Conservation (phyloP, 257 asterid genomes). For the Petrea volubilis region DNA sequence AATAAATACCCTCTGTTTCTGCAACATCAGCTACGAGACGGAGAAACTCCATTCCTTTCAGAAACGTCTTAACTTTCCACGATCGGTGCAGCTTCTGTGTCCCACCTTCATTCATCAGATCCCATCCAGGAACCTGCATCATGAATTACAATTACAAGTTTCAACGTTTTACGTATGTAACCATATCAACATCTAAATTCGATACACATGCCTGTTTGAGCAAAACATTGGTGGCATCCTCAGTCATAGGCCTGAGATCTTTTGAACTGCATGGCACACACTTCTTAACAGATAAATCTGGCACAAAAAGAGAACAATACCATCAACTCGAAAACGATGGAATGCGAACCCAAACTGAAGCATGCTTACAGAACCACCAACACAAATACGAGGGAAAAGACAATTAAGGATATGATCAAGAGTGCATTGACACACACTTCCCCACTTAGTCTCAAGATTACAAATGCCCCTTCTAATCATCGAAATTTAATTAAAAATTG, state of each 20-base stretch:
- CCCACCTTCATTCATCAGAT: slow-evolving; percentile 67
- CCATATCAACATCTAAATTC: not conserved
- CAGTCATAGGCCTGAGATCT: slow-evolving; percentile 64
- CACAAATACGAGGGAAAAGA: not conserved
- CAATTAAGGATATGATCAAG: too few relatives aligned
- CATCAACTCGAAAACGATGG: not conserved
- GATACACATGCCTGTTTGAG: slow-evolving; percentile 39
- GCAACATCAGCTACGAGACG: slow-evolving; percentile 81
- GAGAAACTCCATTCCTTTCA: slow-evolving; percentile 85
- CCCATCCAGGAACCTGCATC: slow-evolving; percentile 84
- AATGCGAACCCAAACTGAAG: not conserved
- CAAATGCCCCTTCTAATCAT: too few relatives aligned
- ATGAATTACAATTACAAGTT: not conserved
- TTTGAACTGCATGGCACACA: slow-evolving; percentile 73
- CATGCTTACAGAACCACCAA: slow-evolving; percentile 3
- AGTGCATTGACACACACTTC: too few relatives aligned
- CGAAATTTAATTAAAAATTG: too few relatives aligned
- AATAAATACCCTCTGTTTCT: slow-evolving; percentile 76
- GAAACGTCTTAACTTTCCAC: slow-evolving; percentile 89
- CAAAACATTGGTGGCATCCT: slow-evolving; percentile 54
- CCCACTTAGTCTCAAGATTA: too few relatives aligned
- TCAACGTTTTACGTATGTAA: not conserved
- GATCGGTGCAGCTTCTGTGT: slow-evolving; percentile 66
- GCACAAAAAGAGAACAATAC: slow-evolving; percentile 15
- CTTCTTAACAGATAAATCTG: slow-evolving; percentile 83